Evolutionary conservation across 768 basidiomycete genomes (phyloP), one percentile per base, ranked within the genome.

Genomic region (Rhizopogon sp.): DNA sequence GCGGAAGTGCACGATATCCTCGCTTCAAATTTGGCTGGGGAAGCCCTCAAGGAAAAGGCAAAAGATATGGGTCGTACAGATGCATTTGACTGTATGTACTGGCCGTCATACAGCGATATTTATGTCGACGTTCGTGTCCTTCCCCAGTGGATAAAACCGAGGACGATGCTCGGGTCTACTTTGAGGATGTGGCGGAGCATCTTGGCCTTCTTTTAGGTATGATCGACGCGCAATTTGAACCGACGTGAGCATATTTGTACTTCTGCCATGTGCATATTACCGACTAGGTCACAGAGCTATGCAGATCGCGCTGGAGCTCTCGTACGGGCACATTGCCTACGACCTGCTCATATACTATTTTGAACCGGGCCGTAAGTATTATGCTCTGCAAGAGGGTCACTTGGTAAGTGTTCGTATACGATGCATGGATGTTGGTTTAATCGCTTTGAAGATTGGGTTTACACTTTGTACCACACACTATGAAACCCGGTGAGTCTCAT

Each of bases 331-430:
- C 10, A 49, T 63, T 16, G 53, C 64, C 17, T 63, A 41, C 39
- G 62, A 63, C n/a, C 52, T 60, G 11, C 57, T 59, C 35, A 17
- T n/a, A 11, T 54, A 59, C 33, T 59, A 59, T 39, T 58, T 59
- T 33, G 16, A 59, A 16, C 44, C 14, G 29, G 46, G n/a, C 6
- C 4, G 1, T 3, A 58, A 46, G 28, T 59, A 47, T 25, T 43
- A 58, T n/a, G 49, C 31, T 10, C 3, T 6, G 11, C 16, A 46
- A 6, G 11, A 28, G 3, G 22, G 13, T 10, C 39, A 44, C 13
- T 28, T 39, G 16, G 57, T 54, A 20, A 13, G 44, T 35, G 20
- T n/a, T 41, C 13, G 2, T 22, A 33, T 41, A 25, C 25, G 6
- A 5, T 11, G 28, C 10, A 6, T 6, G 9, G 20, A 22, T 39